A percentile compares a stretch with the other conserved stretches of the same genome.
Conservation (phyloP, 495 filamentous ascomycete genomes). For the Copromyces sp. region DNA sequence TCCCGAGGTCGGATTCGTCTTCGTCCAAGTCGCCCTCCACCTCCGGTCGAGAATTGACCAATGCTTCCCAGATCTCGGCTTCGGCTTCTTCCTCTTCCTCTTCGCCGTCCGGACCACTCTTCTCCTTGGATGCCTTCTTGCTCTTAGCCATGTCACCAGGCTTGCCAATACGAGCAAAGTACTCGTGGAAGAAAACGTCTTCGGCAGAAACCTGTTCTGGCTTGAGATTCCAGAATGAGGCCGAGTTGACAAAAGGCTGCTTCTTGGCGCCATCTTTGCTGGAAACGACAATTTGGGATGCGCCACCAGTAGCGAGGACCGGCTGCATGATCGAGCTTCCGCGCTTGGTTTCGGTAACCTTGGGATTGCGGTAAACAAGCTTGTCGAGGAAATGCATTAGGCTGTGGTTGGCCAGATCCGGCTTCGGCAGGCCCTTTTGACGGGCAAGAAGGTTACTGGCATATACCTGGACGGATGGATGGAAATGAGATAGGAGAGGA, state of each 20-base stretch:
- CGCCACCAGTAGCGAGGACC: constrained; percentile 53
- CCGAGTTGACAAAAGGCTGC: constrained; percentile 59
- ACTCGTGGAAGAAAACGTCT: constrained; percentile 96
- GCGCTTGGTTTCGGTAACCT: constrained; percentile 49
- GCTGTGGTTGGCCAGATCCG: constrained; percentile 76
- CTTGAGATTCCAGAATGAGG: constrained; percentile 85
- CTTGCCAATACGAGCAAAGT: constrained; percentile 76
- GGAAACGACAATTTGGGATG: constrained; percentile 54
- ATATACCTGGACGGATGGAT: constrained; percentile 90
- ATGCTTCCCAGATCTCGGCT: constrained; percentile 87
- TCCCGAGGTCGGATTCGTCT: constrained; percentile 41
- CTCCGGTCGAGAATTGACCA: constrained; percentile 51
- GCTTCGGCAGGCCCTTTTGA: constrained; percentile 66
- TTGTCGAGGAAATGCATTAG: constrained; percentile 93
- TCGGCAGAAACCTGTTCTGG: constrained; percentile 76
- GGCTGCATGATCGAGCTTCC: constrained; percentile 96
- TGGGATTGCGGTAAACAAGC: constrained; percentile 89
- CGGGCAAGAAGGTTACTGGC: constrained; percentile 57
- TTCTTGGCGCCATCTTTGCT: constrained; percentile 40
- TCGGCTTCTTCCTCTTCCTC: constrained; percentile 43
- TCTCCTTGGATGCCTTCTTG: constrained; percentile 44
- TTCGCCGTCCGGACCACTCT: constrained; percentile 2
- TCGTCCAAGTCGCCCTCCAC: constrained; percentile 47
- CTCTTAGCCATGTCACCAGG: constrained; percentile 43
- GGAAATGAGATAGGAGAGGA: constrained; percentile 74